Evolutionary conservation across 202 grass and related monocot species (phyloP).

Genomic region (Setaria viridis): DNA sequence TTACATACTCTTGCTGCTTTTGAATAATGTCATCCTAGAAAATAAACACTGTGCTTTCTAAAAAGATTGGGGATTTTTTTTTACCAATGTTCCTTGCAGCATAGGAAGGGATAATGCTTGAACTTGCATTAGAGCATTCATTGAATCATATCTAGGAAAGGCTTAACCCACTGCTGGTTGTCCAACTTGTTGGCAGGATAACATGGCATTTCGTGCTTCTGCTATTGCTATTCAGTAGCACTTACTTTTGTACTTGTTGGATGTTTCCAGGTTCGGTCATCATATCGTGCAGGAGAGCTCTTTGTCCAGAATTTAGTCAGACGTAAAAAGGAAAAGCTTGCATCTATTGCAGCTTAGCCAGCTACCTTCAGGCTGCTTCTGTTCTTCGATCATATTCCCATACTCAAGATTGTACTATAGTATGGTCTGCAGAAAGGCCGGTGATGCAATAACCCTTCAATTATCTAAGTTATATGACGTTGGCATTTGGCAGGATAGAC

Average conservation of each 20-base stretch:
- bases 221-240: neutral
- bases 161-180: neutral
- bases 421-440: too few species aligned
- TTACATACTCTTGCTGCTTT: slow-evolving; percentile 1
- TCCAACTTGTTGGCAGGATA: neutral
- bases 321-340: slow-evolving; percentile 26
- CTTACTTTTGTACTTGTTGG: slow-evolving; percentile 30
- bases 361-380: neutral
- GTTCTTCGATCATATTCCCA: neutral
- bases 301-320: slow-evolving; percentile 25
- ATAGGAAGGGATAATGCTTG: neutral
- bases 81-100: neutral
- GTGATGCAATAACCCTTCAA: too few species aligned
- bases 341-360: slow-evolving; percentile 37
- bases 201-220: neutral
- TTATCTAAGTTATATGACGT: neutral
- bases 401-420: neutral
- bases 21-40: neutral
- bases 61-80: neutral
- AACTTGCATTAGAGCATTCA: neutral
- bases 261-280: slow-evolving; percentile 27
- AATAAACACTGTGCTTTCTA: neutral
- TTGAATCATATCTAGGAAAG: neutral
- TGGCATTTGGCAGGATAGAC: neutral
- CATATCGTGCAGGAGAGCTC: slow-evolving; percentile 30